Evolutionary conservation across 306 rosid genomes (phyloP).

Genomic region (Medicago ruthenica): DNA sequence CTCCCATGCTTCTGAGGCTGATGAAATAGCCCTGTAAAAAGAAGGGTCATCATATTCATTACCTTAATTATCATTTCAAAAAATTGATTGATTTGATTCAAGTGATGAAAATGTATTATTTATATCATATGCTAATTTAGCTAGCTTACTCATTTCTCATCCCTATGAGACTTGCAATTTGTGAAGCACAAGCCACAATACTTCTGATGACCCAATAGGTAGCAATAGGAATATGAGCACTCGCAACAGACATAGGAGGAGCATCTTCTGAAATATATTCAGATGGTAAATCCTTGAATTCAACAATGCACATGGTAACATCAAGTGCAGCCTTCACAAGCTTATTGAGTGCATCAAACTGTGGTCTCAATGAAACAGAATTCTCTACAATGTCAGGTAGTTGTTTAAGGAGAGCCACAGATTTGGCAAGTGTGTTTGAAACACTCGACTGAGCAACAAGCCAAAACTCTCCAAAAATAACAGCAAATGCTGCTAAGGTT

Average conservation of each 20-base stretch:
- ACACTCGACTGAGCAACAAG: conserved; percentile 69
- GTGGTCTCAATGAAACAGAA: conserved; percentile 58
- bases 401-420: conserved; percentile 78
- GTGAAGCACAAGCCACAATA: conserved; percentile 72
- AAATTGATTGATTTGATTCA: conserved; percentile 1
- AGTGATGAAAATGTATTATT: neutral
- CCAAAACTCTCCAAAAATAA: conserved; percentile 80
- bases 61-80: neutral
- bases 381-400: conserved; percentile 65
- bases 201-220: conserved; percentile 79
- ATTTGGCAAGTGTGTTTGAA: conserved; percentile 71
- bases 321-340: conserved; percentile 59
- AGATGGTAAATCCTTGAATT: conserved; percentile 66
- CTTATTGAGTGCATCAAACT: conserved; percentile 65
- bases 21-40: conserved; percentile 55
- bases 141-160: conserved; percentile 70
- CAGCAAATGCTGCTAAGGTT: conserved; percentile 79
- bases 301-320: conserved; percentile 63
- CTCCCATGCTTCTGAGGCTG: conserved; percentile 80
- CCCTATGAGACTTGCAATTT: conserved; percentile 64
- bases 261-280: conserved; percentile 72
- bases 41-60: neutral
- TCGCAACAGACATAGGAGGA: conserved; percentile 65
- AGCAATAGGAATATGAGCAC: conserved; percentile 78
- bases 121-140: neutral